Evolutionary conservation across 75 land plant genomes (phyloP), one percentile per base, ranked within the genome.

Genomic region (Picea glauca): DNA sequence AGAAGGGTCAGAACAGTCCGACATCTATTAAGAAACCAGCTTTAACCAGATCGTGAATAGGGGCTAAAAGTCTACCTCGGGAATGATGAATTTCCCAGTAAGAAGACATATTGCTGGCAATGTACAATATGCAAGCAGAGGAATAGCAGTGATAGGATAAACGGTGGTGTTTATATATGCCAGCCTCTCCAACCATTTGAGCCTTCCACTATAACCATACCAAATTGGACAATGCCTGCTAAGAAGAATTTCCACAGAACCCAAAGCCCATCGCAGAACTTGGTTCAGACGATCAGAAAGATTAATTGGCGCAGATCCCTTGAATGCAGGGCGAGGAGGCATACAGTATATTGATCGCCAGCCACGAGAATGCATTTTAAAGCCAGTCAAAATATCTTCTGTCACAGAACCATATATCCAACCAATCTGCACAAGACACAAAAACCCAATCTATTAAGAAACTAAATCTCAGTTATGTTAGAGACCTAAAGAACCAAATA

Each of bases 271-370:
- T 56, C 94, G 73, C 35, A 93, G 85, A 17, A 93, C 95, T 63
- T 91, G 94, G 78, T 93, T 82, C 23, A 93, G 77, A 80, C 95
- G 91, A 82, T 91, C 95, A n/a, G 95, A 89, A 78, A 93, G 91
- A 83, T 93, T 93, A 73, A 93, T 90, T 14, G 79, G 85, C 3
- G 82, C 82, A 76, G 79, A 62, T 14, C 80, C 80, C 56, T 83
- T 78, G 82, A 80, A 82, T 14, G 79, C 85, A 35, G 81, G 75
- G 9, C 35, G 61, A 4, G 12, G 62, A 40, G 87, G 87, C 85
- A 85, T 79, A 62, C 86, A 85, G 63, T 85, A 85, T 4, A 85
- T 79, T 43, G 87, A 85, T 65, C 86, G 61, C 81, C 81, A 80
- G 5, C 81, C 81, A 23, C 81, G 81, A 78, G 81, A n/a, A 9